Conservation (phyloP, 1,284 basidiomycete genomes). For the Cutaneotrichosporon mucoides region DNA sequence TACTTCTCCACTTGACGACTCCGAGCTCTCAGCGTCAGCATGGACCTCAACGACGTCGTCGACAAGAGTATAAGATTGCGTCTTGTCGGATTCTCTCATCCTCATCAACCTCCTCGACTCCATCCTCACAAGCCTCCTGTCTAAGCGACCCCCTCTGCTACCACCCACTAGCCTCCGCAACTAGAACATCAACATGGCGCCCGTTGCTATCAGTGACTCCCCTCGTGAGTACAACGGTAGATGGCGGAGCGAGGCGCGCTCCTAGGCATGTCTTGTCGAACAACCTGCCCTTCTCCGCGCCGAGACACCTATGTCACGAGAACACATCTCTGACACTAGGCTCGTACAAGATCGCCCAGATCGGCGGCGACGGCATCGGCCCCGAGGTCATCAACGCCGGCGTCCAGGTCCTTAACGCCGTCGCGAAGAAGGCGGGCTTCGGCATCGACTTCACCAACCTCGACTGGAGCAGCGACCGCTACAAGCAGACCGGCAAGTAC, state of each 20-base stretch:
- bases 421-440: conserved; percentile 25
- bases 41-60: too few species aligned
- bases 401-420: conserved; percentile 40
- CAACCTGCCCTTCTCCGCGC: too few species aligned
- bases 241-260: too few species aligned
- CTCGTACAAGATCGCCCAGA: conserved; percentile 51
- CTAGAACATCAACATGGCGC: background rate
- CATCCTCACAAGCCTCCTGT: background rate
- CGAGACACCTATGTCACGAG: background rate
- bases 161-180: background rate
- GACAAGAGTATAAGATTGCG: too few species aligned
- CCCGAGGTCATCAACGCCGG: conserved; percentile 53
- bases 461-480: conserved; percentile 40
- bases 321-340: background rate
- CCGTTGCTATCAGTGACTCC: background rate
- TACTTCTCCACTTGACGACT: background rate
- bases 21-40: too few species aligned
- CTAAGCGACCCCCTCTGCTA: background rate
- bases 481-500: conserved; percentile 55
- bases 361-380: conserved; percentile 58
- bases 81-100: too few species aligned
- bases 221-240: background rate
- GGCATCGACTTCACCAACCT: conserved; percentile 29
- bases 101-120: too few species aligned
- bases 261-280: too few species aligned